These are phyloP conservation scores for Botrytis byssoidea DNA, from an alignment of 2,329 filamentous ascomycete species.

Conservation along the genomic window DNA sequence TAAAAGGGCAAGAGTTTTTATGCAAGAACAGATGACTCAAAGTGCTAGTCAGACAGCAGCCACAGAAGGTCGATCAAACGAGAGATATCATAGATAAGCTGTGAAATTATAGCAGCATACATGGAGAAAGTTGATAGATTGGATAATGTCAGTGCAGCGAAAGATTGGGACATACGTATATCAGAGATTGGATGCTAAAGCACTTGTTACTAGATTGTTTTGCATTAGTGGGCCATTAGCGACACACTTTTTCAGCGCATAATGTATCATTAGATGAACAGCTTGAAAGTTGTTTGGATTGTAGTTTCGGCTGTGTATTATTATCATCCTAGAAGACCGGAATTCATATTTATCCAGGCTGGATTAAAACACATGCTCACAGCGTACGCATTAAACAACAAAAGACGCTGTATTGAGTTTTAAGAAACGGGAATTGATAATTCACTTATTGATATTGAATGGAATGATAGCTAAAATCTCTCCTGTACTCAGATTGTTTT, in stretches of 20 bases:
- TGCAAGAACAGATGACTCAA: not conserved
- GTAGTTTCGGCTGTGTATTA: not conserved
- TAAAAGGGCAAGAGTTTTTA: not conserved
- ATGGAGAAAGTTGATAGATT: not conserved
- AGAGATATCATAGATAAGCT: too few relatives aligned
- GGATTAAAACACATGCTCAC: not conserved
- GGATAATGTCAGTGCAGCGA: not conserved
- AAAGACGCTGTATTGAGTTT: not conserved
- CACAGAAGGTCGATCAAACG: too few relatives aligned
- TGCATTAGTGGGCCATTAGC: not conserved
- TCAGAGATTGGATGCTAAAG: not conserved
- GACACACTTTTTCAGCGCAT: not conserved
- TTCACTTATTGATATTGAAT: not conserved
- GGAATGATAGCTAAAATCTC: not conserved
- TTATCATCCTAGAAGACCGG: not conserved
- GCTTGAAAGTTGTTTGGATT: not conserved
- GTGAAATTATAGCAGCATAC: not conserved
- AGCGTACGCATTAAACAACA: not conserved
- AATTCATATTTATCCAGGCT: rapidly evolving
- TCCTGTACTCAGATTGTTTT: not conserved
- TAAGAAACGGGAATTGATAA: rapidly evolving
- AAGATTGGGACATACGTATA: not conserved
- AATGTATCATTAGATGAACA: not conserved
- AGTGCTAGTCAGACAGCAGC: not conserved
- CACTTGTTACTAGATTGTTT: not conserved